Evolutionary conservation across 1,139 yeast species (phyloP).

Genomic region (Candida sp.): DNA sequence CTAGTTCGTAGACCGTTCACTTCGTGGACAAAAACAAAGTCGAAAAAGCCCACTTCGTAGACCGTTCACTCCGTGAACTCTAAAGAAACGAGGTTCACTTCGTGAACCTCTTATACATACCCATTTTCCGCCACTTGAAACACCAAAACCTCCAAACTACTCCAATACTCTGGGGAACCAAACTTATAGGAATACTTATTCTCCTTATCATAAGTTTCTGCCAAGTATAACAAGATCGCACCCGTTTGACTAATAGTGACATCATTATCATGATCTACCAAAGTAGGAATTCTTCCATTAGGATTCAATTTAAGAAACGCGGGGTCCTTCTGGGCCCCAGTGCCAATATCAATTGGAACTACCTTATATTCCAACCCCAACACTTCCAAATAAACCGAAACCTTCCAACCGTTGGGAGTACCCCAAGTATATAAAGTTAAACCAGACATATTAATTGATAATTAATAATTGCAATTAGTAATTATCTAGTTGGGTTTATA

Average conservation of each 20-base stretch:
- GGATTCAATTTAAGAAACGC: slow-evolving; percentile 57
- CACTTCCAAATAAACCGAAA: slow-evolving; percentile 45
- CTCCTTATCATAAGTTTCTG: slow-evolving; percentile 55
- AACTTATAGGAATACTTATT: slow-evolving; percentile 43
- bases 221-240: slow-evolving; percentile 54
- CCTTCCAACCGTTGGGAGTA: slow-evolving; percentile 58
- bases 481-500: not conserved
- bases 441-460: not conserved
- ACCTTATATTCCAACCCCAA: slow-evolving; percentile 46
- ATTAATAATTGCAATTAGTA: too few species aligned
- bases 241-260: slow-evolving; percentile 52
- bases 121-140: slow-evolving; percentile 61
- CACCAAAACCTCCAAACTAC: slow-evolving; percentile 46
- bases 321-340: slow-evolving; percentile 43
- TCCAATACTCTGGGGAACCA: slow-evolving; percentile 46
- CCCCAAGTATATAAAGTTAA: slow-evolving; percentile 33
- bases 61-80: too few species aligned
- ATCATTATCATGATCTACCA: slow-evolving; percentile 44
- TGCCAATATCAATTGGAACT: slow-evolving; percentile 35
- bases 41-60: too few species aligned
- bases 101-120: too few species aligned
- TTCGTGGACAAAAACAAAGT: too few species aligned
- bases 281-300: slow-evolving; percentile 60
- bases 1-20: too few species aligned
- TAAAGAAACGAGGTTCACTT: too few species aligned